Evolutionary conservation across 768 basidiomycete species (phyloP).

Genomic region (Rhizopogon vinicolor): DNA sequence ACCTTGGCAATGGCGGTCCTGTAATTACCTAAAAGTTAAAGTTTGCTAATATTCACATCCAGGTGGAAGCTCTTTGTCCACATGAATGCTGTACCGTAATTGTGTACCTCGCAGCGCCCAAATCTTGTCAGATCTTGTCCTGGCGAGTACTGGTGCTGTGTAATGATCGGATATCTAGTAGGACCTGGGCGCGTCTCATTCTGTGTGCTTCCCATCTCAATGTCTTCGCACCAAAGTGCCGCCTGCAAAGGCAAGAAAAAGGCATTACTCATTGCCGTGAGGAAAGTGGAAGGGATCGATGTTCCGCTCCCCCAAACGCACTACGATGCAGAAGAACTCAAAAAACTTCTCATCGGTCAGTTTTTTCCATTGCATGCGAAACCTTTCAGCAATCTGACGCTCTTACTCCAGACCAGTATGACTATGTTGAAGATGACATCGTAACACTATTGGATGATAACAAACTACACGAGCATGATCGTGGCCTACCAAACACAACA

Average conservation of each 20-base stretch:
- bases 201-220: neutral
- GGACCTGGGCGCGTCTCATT: neutral
- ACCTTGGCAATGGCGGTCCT: too few relatives aligned
- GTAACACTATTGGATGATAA: constrained; percentile 37
- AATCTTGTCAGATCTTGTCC: too few relatives aligned
- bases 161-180: too few relatives aligned
- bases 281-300: constrained; percentile 4
- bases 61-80: too few relatives aligned
- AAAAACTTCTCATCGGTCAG: constrained; percentile 14
- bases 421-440: constrained; percentile 36
- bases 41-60: too few relatives aligned
- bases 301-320: constrained; percentile 14
- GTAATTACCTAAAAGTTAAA: too few relatives aligned
- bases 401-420: constrained; percentile 26
- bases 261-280: constrained; percentile 17
- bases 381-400: neutral
- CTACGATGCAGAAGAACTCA: constrained; percentile 12
- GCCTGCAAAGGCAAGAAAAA: constrained; percentile 5
- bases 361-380: neutral
- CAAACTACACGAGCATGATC: constrained; percentile 20
- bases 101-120: too few relatives aligned
- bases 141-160: too few relatives aligned
- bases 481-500: constrained; percentile 39
- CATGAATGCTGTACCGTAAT: too few relatives aligned
- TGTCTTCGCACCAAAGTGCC: neutral